phyloP scores from a whole-genome alignment of 495 filamentous ascomycete species.

The Penicillium psychrofluorescens region DNA sequence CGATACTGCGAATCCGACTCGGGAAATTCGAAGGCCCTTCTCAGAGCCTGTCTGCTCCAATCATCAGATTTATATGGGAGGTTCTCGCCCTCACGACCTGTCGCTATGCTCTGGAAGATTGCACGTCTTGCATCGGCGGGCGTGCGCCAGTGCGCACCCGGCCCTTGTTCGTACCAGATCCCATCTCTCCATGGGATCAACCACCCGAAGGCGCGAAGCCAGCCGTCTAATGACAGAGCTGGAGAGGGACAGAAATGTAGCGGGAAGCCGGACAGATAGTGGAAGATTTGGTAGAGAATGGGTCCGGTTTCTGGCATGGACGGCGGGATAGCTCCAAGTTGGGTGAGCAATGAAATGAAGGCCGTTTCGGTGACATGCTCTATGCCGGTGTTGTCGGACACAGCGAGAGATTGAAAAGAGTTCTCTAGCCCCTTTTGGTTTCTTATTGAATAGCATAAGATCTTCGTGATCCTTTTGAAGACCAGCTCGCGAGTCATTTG shows the following conservation, averaged over 20 bases:
- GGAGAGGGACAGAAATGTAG: neutral
- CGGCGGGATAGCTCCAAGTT: neutral
- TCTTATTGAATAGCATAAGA: no score
- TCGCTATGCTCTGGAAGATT: neutral
- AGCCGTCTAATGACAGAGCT: neutral
- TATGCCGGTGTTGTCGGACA: no score
- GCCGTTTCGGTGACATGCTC: neutral
- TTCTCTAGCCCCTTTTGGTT: no score
- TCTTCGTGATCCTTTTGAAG: no score
- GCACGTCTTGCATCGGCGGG: neutral
- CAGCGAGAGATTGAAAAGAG: no score
- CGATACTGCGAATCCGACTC: neutral
- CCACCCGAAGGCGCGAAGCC: neutral
- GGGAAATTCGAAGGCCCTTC: neutral
- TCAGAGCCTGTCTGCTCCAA: neutral
- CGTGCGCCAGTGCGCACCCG: neutral
- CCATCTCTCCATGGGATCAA: neutral
- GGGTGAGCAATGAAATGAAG: neutral
- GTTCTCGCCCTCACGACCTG: neutral
- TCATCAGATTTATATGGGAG: neutral
- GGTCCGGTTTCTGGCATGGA: neutral
- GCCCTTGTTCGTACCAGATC: no score
- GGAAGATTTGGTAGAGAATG: neutral
- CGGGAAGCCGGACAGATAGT: neutral
- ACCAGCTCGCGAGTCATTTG: no score